phyloP scores from a whole-genome alignment of 148 eudicot species.

The Diospyros kaki region DNA sequence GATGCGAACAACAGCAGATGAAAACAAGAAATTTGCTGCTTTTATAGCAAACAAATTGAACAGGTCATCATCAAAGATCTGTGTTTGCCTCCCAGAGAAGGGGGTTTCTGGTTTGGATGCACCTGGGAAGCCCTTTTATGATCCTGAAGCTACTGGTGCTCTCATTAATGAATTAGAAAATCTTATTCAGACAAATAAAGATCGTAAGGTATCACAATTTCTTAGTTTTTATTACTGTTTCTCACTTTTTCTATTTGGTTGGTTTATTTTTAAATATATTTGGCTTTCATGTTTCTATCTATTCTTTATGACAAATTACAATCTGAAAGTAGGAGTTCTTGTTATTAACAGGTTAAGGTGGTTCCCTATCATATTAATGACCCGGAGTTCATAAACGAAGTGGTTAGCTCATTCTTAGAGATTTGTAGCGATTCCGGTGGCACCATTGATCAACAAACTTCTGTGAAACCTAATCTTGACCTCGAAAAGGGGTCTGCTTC shows the following conservation, averaged over 20 bases:
- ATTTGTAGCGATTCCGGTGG: slow-evolving; percentile 35
- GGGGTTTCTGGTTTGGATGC: slow-evolving; percentile 95
- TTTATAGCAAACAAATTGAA: slow-evolving; percentile 82
- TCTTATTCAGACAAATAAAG: slow-evolving; percentile 52
- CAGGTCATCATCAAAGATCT: slow-evolving; percentile 67
- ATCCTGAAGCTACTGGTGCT: slow-evolving; percentile 72
- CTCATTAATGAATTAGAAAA: slow-evolving; percentile 69
- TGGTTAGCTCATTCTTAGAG: slow-evolving; percentile 77
- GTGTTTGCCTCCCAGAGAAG: slow-evolving; percentile 83
- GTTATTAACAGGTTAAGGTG: slow-evolving; percentile 47
- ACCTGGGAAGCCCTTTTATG: slow-evolving; percentile 78
- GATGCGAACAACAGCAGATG: slow-evolving; percentile 83
- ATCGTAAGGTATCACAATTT: slow-evolving; percentile 52
- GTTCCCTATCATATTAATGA: slow-evolving; percentile 87
- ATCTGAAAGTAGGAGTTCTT: neutral
- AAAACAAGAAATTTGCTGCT: slow-evolving; percentile 76
- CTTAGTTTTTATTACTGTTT: slow-evolving; percentile 9
- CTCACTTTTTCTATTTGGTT: neutral
- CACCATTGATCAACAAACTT: slow-evolving; percentile 21
- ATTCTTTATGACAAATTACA: neutral
- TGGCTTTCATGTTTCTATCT: neutral
- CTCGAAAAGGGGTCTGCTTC: slow-evolving; percentile 30
- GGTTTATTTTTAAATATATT: neutral
- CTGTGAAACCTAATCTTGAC: slow-evolving; percentile 25
- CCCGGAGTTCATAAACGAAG: slow-evolving; percentile 74